Percentiles rank a stretch among this genome's conserved stretches.
These are phyloP conservation scores for Gastrolobium villosum DNA, from an alignment of 306 rosid genomes.

Conservation along the genomic window DNA sequence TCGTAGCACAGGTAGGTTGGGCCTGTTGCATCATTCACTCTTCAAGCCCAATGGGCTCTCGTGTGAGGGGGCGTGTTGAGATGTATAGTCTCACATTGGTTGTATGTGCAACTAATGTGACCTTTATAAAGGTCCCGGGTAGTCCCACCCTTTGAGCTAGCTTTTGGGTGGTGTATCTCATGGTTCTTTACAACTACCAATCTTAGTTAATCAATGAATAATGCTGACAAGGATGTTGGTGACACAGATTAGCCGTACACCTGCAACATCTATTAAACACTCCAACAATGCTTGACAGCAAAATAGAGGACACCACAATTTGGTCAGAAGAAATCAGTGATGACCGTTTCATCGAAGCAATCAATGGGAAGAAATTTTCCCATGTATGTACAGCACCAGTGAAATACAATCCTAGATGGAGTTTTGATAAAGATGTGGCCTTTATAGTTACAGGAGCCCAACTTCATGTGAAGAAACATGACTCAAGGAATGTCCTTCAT, in stretches of 20 bases:
- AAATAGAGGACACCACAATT: constrained; percentile 54
- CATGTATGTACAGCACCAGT: constrained; percentile 81
- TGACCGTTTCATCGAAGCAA: constrained; percentile 66
- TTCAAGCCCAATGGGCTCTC: too few relatives aligned
- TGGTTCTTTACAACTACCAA: too few relatives aligned
- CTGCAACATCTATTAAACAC: constrained; percentile 76
- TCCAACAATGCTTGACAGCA: constrained; percentile 64
- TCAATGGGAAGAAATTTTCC: constrained; percentile 70
- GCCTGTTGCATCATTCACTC: too few relatives aligned
- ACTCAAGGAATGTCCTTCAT: constrained; percentile 73
- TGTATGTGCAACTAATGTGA: too few relatives aligned
- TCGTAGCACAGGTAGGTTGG: too few relatives aligned
- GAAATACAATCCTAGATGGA: constrained; percentile 67
- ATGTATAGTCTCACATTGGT: too few relatives aligned
- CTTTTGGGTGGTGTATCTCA: too few relatives aligned
- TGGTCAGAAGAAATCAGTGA: constrained; percentile 78
- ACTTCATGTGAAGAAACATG: constrained; percentile 68
- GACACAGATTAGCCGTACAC: constrained; percentile 83
- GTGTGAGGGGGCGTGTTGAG: too few relatives aligned
- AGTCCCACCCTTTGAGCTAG: too few relatives aligned
- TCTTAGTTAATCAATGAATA: background rate
- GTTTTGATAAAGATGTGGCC: constrained; percentile 44
- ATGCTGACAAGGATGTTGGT: constrained; percentile 32
- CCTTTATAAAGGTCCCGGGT: too few relatives aligned
- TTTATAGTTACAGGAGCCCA: constrained; percentile 93